phyloP scores from a whole-genome alignment of 192 early-diverging fungal species.

The Coemansia sp. region DNA sequence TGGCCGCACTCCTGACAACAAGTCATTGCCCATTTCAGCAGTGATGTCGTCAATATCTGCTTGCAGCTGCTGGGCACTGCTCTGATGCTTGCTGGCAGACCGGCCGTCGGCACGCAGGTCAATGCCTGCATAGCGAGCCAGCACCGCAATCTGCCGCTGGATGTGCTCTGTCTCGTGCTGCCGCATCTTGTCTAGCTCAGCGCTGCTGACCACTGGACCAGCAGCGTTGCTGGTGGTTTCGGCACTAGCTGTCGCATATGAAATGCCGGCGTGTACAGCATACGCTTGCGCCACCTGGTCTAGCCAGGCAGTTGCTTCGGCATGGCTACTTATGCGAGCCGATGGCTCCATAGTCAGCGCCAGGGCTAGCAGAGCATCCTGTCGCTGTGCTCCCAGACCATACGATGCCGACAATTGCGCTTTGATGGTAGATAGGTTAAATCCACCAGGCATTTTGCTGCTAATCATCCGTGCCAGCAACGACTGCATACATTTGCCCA shows the following conservation, averaged over 20 bases:
- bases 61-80: constrained; percentile 60
- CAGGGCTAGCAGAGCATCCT: constrained; percentile 71
- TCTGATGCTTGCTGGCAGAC: constrained; percentile 59
- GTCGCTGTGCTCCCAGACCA: constrained; percentile 77
- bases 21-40: constrained; percentile 78
- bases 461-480: constrained; percentile 79
- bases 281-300: constrained; percentile 81
- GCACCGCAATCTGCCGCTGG: constrained; percentile 78
- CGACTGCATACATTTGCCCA: constrained; percentile 82
- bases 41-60: constrained; percentile 71
- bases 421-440: constrained; percentile 72
- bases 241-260: constrained; percentile 26
- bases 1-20: constrained; percentile 74
- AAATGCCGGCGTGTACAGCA: constrained; percentile 68
- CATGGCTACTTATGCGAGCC: constrained; percentile 60
- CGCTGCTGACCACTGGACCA: constrained; percentile 78
- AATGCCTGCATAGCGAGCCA: constrained; percentile 75
- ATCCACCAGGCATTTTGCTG: constrained; percentile 91
- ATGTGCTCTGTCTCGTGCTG: constrained; percentile 67
- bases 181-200: constrained; percentile 78
- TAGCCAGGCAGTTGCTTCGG: constrained; percentile 21
- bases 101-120: constrained; percentile 74
- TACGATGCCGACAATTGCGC: constrained; percentile 63
- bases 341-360: constrained; percentile 82
- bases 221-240: constrained; percentile 56